A percentile compares a stretch with the other conserved stretches of the same genome.
phyloP scores from a whole-genome alignment of 352 stramenopile species.

The Pythium folliculosum region DNA sequence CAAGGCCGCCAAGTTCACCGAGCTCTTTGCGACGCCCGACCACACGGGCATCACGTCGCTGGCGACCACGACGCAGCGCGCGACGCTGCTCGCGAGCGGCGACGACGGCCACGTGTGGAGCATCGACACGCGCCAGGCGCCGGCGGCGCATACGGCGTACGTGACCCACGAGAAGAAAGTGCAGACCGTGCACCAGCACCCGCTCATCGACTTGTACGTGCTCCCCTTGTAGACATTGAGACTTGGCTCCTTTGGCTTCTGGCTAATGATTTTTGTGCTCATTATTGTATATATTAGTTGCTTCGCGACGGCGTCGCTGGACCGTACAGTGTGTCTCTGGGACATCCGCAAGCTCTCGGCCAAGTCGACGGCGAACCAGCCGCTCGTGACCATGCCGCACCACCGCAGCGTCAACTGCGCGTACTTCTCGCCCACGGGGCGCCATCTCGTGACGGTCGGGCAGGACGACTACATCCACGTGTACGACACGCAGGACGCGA shows the following conservation, averaged over 20 bases:
- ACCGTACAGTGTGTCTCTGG: constrained; percentile 84
- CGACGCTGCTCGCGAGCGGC: constrained; percentile 50
- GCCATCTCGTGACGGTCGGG: constrained; percentile 76
- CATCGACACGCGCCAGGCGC: constrained; percentile 51
- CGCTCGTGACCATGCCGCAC: constrained; percentile 66
- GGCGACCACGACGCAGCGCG: constrained; percentile 18
- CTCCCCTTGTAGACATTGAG: no score
- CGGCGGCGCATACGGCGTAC: constrained; percentile 37
- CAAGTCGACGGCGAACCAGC: constrained; percentile 37
- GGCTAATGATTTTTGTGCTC: neutral
- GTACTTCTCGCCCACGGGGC: constrained; percentile 78
- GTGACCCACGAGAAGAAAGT: constrained; percentile 84
- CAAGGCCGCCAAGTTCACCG: constrained; percentile 44
- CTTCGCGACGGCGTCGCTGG: constrained; percentile 75
- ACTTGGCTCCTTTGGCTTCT: no score
- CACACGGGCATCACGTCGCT: constrained; percentile 66
- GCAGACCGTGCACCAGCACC: constrained; percentile 83
- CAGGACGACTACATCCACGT: constrained; percentile 83
- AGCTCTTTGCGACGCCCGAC: constrained; percentile 52
- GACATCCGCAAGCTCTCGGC: constrained; percentile 55
- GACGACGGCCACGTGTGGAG: constrained; percentile 63
- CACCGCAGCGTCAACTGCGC: constrained; percentile 84
- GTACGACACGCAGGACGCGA: constrained; percentile 53
- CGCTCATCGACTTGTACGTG: constrained; percentile 59
- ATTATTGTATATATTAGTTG: constrained; percentile 39